phyloP scores from a whole-genome alignment of 371 early-diverging fungal genomes.

The Lichtheimia hyalospora region DNA sequence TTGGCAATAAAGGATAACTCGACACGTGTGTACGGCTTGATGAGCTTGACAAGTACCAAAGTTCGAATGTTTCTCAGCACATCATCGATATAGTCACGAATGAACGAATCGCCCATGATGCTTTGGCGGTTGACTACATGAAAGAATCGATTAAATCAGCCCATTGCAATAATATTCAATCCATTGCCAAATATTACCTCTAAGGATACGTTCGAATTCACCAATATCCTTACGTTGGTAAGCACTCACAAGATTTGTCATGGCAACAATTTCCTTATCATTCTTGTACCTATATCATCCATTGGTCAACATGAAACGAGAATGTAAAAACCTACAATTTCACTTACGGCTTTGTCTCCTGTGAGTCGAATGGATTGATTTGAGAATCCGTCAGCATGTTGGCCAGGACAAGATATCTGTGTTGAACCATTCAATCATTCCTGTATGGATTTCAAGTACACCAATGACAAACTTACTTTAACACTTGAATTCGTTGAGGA shows the following conservation, averaged over 20 bases:
- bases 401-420: slow-evolving; percentile 85
- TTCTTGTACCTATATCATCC: slow-evolving; percentile 69
- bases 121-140: slow-evolving; percentile 61
- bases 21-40: slow-evolving; percentile 91
- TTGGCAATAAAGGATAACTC: slow-evolving; percentile 77
- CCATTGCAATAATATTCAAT: neutral
- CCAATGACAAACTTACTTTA: slow-evolving; percentile 64
- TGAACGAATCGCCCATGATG: slow-evolving; percentile 91
- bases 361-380: slow-evolving; percentile 95
- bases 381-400: slow-evolving; percentile 93
- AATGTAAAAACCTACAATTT: neutral
- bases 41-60: slow-evolving; percentile 80
- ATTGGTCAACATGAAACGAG: slow-evolving; percentile 1
- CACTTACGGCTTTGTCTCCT: slow-evolving; percentile 89
- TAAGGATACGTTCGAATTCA: slow-evolving; percentile 83
- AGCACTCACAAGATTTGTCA: slow-evolving; percentile 89
- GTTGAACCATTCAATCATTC: neutral
- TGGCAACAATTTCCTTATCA: slow-evolving; percentile 87
- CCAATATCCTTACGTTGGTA: slow-evolving; percentile 87
- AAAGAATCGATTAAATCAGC: neutral
- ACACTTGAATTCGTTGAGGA: slow-evolving; percentile 86
- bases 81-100: slow-evolving; percentile 86
- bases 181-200: slow-evolving; percentile 13
- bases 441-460: neutral
- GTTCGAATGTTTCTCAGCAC: slow-evolving; percentile 88